These are phyloP conservation scores for Trichoderma sp. DNA, from an alignment of 2,329 filamentous ascomycete genomes.

Conservation along the genomic window DNA sequence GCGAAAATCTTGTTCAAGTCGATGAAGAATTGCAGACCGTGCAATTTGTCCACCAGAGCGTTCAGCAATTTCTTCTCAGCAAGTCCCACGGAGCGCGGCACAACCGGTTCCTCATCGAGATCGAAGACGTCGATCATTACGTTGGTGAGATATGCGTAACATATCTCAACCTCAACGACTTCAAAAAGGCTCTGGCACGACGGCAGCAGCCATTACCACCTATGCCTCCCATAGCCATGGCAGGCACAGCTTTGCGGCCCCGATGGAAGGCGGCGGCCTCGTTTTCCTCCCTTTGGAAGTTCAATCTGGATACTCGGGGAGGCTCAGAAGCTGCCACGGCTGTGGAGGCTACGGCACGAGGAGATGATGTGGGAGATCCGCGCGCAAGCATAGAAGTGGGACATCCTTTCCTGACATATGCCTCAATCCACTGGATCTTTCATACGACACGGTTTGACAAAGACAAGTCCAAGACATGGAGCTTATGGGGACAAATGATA, in stretches of 20 bases:
- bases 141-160: slow-evolving; percentile 44
- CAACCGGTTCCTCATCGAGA: slow-evolving; percentile 31
- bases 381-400: neutral
- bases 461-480: slow-evolving; percentile 14
- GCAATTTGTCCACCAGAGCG: slow-evolving; percentile 41
- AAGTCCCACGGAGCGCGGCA: slow-evolving; percentile 4
- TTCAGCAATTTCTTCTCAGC: slow-evolving; percentile 37
- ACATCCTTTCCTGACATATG: slow-evolving; percentile 29
- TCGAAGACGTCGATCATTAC: slow-evolving; percentile 35
- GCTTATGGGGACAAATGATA: slow-evolving; percentile 8
- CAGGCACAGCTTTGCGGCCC: neutral
- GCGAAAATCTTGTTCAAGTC: slow-evolving; percentile 40
- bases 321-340: neutral
- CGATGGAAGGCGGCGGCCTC: neutral
- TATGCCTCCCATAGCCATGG: slow-evolving; percentile 4
- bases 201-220: slow-evolving; percentile 1
- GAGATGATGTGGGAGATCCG: neutral
- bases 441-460: slow-evolving; percentile 21
- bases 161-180: slow-evolving; percentile 46
- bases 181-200: slow-evolving; percentile 38
- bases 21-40: slow-evolving; percentile 39
- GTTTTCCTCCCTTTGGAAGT: neutral
- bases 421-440: slow-evolving; percentile 20
- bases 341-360: neutral
- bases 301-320: neutral